Evolutionary conservation across 106 monocot species (phyloP), one percentile per base, ranked within the genome.

Genomic region (Posidonia australis): DNA sequence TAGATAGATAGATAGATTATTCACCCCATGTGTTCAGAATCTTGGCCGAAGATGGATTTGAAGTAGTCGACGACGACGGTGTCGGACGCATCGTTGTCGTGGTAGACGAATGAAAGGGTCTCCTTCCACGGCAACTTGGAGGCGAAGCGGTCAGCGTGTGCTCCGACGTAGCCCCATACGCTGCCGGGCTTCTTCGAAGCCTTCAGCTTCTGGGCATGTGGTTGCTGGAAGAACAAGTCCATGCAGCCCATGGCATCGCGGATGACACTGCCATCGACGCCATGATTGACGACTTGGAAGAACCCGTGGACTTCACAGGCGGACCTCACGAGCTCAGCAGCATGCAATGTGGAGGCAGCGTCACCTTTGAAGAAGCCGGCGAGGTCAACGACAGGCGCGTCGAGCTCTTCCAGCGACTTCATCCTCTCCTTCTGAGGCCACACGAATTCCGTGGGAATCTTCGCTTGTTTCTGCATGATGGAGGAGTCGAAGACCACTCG

Each of bases 41-140:
- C 76, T 10, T 61, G 19, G 49, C 85, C 88, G 1, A 83, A 64
- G 24, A 53, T 66, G 19, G 78, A 70, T 16, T 56, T 51, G 76
- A 85, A 79, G 77, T 85, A 89, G 44, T 86, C 79, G 12, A 60
- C 67, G 29, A 92, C 30, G 1, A 49, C 42, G 30, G 52, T 12
- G 27, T 32, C 29, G 18, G 2, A 32, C 17, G 41, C 65, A 18
- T 64, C 49, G 16, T 12, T 20, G 19, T 24, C n/a, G 26, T 30
- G 25, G 79, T 77, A 81, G 3, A 57, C 84, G 67, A 82, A 84
- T 0, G 87, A 87, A 25, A 92, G 72, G 57, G 87, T 84, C 77
- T 87, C 87, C 77, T 87, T 92, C 92, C 92, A 92, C 0, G 88
- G 92, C 48, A 88, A 58, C 44, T 67, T 76, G 17, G 80, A 67